Percentiles rank a stretch among this genome's conserved stretches.
These are phyloP conservation scores for Ceratobasidium sp. DNA, from an alignment of 1,284 basidiomycete species.

Conservation along the genomic window DNA sequence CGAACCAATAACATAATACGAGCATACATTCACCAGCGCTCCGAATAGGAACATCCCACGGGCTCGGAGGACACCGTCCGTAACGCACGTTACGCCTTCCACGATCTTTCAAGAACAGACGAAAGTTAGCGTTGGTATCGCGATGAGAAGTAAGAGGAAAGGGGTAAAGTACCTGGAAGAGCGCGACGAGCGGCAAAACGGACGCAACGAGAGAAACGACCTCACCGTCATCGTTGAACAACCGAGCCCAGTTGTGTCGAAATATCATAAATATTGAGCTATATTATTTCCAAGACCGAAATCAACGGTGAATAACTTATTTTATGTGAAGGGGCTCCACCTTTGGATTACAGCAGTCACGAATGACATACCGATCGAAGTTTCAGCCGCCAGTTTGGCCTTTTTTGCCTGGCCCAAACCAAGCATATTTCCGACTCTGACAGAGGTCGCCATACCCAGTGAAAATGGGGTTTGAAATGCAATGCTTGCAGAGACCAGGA, in stretches of 20 bases:
- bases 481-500: conserved; percentile 66
- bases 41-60: conserved; percentile 46
- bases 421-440: conserved; percentile 79
- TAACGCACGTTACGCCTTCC: conserved; percentile 32
- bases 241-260: conserved; percentile 67
- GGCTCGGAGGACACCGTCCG: conserved; percentile 44
- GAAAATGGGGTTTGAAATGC: conserved; percentile 69
- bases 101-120: conserved; percentile 6
- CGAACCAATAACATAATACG: conserved; percentile 48
- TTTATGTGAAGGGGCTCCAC: conserved; percentile 60
- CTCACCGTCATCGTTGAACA: conserved; percentile 73
- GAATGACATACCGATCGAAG: conserved; percentile 71
- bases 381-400: conserved; percentile 70
- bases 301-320: conserved; percentile 35
- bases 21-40: conserved; percentile 47
- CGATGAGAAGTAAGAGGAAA: no score
- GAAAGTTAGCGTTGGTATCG: neutral
- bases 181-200: conserved; percentile 82
- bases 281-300: neutral
- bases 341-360: conserved; percentile 58
- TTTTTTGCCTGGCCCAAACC: conserved; percentile 65
- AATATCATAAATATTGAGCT: conserved; percentile 36
- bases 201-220: conserved; percentile 71
- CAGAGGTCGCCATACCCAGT: conserved; percentile 71
- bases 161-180: conserved; percentile 69